Conservation (phyloP, 129 eudicot species). For the Flaveria bidentis region DNA sequence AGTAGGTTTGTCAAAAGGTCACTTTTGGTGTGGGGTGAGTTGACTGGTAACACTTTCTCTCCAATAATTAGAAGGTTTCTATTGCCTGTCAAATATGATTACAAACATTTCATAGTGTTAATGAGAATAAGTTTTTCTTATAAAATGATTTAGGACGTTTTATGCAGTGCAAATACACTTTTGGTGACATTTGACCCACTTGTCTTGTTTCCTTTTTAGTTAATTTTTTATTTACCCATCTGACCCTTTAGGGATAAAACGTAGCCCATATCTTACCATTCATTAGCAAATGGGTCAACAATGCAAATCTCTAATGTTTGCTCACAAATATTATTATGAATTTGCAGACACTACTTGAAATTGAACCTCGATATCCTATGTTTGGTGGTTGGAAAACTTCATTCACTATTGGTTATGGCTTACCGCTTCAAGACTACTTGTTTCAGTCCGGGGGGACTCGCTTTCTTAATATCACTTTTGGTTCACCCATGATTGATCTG, state of each 20-base stretch:
- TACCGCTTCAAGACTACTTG: slow-evolving; percentile 84
- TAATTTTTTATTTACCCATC: background rate
- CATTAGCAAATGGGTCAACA: background rate
- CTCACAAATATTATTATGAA: slow-evolving; percentile 24
- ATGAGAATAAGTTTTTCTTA: background rate
- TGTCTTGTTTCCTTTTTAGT: background rate
- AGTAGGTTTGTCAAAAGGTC: background rate
- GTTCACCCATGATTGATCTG: slow-evolving; percentile 76
- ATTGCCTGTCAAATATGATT: background rate
- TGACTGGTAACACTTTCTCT: background rate
- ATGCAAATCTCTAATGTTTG: background rate
- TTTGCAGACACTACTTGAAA: slow-evolving; percentile 83
- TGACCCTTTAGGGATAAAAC: background rate
- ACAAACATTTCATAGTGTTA: background rate
- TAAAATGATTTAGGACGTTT: slow-evolving; percentile 2
- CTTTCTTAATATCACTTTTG: slow-evolving; percentile 65
- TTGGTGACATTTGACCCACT: background rate
- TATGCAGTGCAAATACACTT: background rate
- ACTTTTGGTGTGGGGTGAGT: background rate
- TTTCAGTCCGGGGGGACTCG: slow-evolving; percentile 78
- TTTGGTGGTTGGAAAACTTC: slow-evolving; percentile 97
- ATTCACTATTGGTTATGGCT: slow-evolving; percentile 92
- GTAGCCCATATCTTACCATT: background rate
- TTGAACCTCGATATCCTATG: slow-evolving; percentile 97
- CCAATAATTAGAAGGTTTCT: background rate